A percentile compares a stretch with the other conserved stretches of the same genome.
Conservation (phyloP, 176 grass and related monocot genomes). For the Triticum urartu region DNA sequence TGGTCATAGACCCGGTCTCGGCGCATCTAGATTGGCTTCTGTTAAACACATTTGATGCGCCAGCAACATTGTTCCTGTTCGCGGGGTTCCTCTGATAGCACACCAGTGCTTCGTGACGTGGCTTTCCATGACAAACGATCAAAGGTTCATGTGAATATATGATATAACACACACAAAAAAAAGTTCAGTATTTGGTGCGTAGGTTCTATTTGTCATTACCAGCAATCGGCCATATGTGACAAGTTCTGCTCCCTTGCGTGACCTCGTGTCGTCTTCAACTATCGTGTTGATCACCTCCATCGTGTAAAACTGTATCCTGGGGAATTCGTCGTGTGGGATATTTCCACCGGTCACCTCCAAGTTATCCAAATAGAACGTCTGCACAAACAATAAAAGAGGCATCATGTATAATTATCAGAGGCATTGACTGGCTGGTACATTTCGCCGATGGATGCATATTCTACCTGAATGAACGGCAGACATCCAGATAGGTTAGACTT, state of each 20-base stretch:
- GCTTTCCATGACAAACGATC: background rate
- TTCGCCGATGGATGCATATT: no score
- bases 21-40: background rate
- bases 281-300: background rate
- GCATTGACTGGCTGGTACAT: no score
- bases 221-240: background rate
- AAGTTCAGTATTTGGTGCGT: background rate
- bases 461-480: no score
- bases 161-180: background rate
- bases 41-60: background rate
- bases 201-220: background rate
- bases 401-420: no score
- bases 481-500: no score
- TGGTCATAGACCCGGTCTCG: background rate
- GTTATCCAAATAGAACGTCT: background rate
- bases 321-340: background rate
- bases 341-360: background rate
- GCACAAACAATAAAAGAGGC: background rate
- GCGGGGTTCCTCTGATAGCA: background rate
- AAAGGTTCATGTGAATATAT: background rate
- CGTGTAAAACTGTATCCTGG: background rate
- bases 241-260: background rate
- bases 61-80: background rate
- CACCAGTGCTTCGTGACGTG: background rate
- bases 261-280: background rate